Percentiles rank a stretch among this genome's conserved stretches.
Conservation (phyloP, 352 stramenopile genomes). For the Phytophthora cryptogea region DNA sequence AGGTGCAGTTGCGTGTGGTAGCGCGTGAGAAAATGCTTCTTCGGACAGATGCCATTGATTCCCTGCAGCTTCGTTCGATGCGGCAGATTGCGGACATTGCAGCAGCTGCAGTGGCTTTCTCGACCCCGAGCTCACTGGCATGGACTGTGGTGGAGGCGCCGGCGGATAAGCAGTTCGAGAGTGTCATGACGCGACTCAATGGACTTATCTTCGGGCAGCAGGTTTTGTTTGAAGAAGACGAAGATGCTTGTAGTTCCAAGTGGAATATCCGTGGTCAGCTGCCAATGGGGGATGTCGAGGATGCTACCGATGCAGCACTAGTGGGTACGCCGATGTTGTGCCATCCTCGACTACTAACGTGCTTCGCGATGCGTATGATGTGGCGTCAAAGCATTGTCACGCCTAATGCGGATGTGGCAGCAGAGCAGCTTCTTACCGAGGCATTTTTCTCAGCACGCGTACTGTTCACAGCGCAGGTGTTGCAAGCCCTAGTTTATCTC, state of each 20-base stretch:
- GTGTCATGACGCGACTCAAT: slow-evolving; percentile 50
- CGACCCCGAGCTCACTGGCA: slow-evolving; percentile 42
- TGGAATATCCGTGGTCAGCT: slow-evolving; percentile 11
- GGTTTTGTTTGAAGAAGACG: slow-evolving; percentile 74
- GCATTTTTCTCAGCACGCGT: slow-evolving; percentile 62
- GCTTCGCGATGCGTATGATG: slow-evolving; percentile 58
- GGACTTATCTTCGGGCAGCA: slow-evolving; percentile 73
- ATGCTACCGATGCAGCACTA: slow-evolving; percentile 31
- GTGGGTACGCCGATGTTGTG: slow-evolving; percentile 49
- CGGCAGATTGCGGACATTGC: slow-evolving; percentile 52
- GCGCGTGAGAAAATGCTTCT: slow-evolving; percentile 46
- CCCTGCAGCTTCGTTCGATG: slow-evolving; percentile 61
- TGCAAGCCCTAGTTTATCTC: slow-evolving; percentile 62
- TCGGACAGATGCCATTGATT: slow-evolving; percentile 38
- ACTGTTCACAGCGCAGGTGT: slow-evolving; percentile 58
- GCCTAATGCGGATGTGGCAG: slow-evolving; percentile 34
- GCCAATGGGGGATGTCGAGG: slow-evolving; percentile 18
- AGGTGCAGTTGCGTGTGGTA: slow-evolving; percentile 63
- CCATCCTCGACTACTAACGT: slow-evolving; percentile 53
- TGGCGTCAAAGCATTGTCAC: slow-evolving; percentile 41
- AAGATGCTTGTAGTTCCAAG: slow-evolving; percentile 26
- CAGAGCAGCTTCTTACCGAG: slow-evolving; percentile 52
- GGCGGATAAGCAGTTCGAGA: slow-evolving; percentile 49
- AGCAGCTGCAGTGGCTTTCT: slow-evolving; percentile 48
- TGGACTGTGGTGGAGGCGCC: slow-evolving; percentile 50